These are phyloP conservation scores for Diversispora epigaea DNA, from an alignment of 192 early-diverging fungal species.

Conservation along the genomic window DNA sequence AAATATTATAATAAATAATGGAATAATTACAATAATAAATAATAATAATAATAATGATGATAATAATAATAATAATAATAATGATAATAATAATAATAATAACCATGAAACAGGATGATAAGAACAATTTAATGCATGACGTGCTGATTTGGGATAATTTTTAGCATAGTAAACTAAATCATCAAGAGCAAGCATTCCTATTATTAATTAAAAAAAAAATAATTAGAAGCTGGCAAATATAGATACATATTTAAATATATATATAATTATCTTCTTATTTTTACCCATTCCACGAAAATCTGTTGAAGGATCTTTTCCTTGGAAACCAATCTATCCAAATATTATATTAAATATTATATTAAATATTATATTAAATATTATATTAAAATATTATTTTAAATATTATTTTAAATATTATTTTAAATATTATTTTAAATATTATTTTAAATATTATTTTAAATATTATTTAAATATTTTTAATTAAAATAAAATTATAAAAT, in stretches of 20 bases:
- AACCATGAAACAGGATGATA: conserved; percentile 64
- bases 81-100: not conserved
- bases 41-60: too few species aligned
- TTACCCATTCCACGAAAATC: conserved; percentile 86
- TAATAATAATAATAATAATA: too few species aligned
- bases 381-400: too few species aligned
- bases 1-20: not conserved
- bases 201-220: not conserved
- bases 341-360: not conserved
- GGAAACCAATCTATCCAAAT: conserved; percentile 68
- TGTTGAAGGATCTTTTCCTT: conserved; percentile 79
- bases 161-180: conserved; percentile 67
- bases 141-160: conserved; percentile 53
- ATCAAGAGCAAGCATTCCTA: conserved; percentile 71
- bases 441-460: too few species aligned
- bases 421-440: not conserved
- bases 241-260: too few species aligned
- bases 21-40: too few species aligned
- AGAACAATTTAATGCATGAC: conserved; percentile 58
- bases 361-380: too few species aligned
- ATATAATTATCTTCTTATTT: not conserved
- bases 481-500: too few species aligned
- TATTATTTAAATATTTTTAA: not conserved
- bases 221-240: not conserved
- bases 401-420: not conserved